Percentiles rank a stretch among this genome's conserved stretches.
phyloP scores from a whole-genome alignment of 352 stramenopile species.

The Globisporangium camurandrum region DNA sequence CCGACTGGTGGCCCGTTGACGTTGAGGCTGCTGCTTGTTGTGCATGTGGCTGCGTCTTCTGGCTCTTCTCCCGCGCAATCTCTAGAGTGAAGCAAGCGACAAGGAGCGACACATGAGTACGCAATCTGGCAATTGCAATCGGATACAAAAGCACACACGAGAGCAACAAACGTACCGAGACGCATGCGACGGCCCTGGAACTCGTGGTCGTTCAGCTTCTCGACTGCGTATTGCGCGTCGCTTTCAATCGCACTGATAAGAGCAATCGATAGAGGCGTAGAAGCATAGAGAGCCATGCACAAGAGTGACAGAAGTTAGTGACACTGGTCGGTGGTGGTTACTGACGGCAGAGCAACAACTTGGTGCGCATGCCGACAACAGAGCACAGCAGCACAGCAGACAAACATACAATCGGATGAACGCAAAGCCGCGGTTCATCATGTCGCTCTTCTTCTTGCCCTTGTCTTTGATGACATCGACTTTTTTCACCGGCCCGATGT shows the following conservation, averaged over 20 bases:
- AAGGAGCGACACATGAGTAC: not conserved
- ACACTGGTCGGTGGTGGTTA: not conserved
- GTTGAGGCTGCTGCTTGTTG: slow-evolving; percentile 1
- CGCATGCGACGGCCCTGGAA: slow-evolving; percentile 76
- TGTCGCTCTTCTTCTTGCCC: slow-evolving; percentile 74
- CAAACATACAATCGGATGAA: slow-evolving; percentile 80
- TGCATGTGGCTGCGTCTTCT: slow-evolving; percentile 18
- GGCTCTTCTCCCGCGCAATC: slow-evolving; percentile 66
- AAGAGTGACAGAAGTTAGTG: not conserved
- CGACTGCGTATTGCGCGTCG: slow-evolving; percentile 58
- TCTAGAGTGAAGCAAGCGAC: slow-evolving; percentile 20
- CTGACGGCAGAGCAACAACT: not conserved
- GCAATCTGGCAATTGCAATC: too few species aligned
- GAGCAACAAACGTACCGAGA: slow-evolving; percentile 36
- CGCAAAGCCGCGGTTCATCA: slow-evolving; percentile 75
- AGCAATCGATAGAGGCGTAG: slow-evolving; percentile 1
- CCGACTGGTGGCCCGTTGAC: not conserved
- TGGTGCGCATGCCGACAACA: not conserved
- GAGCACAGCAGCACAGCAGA: not conserved
- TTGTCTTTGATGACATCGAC: slow-evolving; percentile 88
- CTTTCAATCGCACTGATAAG: slow-evolving; percentile 51
- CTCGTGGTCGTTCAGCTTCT: slow-evolving; percentile 70
- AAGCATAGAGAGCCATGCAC: not conserved
- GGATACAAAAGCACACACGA: not conserved
- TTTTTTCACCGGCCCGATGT: slow-evolving; percentile 78